A percentile compares a stretch with the other conserved stretches of the same genome.
These are phyloP conservation scores for Penicillium palitans DNA, from an alignment of 2,329 filamentous ascomycete genomes.

Conservation along the genomic window DNA sequence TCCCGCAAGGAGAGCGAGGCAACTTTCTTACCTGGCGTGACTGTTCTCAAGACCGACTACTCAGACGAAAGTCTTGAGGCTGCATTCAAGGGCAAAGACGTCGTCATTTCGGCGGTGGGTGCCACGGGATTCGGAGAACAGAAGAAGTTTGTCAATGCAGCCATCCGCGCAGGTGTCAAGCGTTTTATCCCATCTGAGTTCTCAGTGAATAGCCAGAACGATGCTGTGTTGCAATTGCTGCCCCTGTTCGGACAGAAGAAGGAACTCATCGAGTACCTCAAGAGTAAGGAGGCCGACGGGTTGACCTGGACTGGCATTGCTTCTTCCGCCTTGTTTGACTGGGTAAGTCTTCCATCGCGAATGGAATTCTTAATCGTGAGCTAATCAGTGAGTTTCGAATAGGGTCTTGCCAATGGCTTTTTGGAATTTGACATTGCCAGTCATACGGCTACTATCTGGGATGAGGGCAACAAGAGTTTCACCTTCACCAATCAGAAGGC, in stretches of 20 bases:
- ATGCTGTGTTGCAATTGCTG: constrained; percentile 25
- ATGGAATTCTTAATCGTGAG: neutral
- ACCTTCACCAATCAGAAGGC: constrained; percentile 54
- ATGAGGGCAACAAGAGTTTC: constrained; percentile 56
- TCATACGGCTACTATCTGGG: constrained; percentile 56
- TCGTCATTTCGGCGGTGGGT: constrained; percentile 32
- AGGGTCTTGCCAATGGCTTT: constrained; percentile 51
- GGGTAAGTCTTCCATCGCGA: constrained; percentile 33
- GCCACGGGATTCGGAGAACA: constrained; percentile 28
- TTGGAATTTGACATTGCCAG: constrained; percentile 53
- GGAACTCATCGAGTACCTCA: constrained; percentile 53
- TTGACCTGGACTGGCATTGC: constrained; percentile 63
- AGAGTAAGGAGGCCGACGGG: constrained; percentile 45
- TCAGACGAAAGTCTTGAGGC: constrained; percentile 23
- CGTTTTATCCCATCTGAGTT: constrained; percentile 39
- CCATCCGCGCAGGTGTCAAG: constrained; percentile 34
- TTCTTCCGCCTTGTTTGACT: constrained; percentile 63
- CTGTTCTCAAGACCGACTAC: constrained; percentile 28
- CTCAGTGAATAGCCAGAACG: constrained; percentile 30
- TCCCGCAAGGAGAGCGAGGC: constrained; percentile 24
- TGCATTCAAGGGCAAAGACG: constrained; percentile 33
- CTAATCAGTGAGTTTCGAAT: neutral
- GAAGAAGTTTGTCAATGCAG: constrained; percentile 34
- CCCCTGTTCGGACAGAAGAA: constrained; percentile 30
- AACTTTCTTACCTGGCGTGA: constrained; percentile 23